Base-by-base conservation (phyloP, 202 grass and related monocot genomes). In the Carex arenaria region DNA sequence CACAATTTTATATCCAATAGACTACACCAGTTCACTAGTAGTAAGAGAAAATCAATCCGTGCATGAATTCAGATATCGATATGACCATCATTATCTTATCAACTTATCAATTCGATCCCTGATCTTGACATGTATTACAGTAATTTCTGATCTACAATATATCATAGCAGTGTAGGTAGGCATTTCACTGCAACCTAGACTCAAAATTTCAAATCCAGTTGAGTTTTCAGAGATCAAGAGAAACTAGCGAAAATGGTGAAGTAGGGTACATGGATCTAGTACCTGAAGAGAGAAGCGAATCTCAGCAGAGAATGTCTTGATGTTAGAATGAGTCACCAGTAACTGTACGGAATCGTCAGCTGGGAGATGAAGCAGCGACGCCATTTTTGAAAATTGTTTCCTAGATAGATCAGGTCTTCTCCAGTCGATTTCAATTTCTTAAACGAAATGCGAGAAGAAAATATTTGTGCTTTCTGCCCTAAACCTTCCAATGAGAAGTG, bases 261-360 rank as follows among this genome's bases (percentile, higher is more conserved):
- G 55, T 10, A 23, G 9, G 19, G 3, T 4, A 19, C 3, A 40
- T 10, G 31, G 45, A 30, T 40, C 5, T 23, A 70, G 32, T 45
- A 94, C 92, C 85, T 90, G 82, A 72, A 88, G 86, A 17, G 95
- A 95, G 90, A 98, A 83, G 62, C 92, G 92, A 47, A 98, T 82
- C 53, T 98, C 87, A 7, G 92, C 55, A 53, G 92, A 91, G 86
- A 95, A 98, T 64, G 87, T 87, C 76, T 90, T 84, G 85, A 98
- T 84, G 80, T 94, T 98, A 84, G 95, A 93, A 84, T 98, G 95
- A 40, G 92, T 91, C 72, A 98, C 80, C 36, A 89, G 56, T 36
- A 98, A 87, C 61, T 90, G 30, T 45, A 95, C 90, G 52, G 89
- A 86, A 75, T 98, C 92, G 61, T 98, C 92, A 22, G 71, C 76